phyloP scores from a whole-genome alignment of 2,329 filamentous ascomycete species.

The Rhynchosporium agropyri region DNA sequence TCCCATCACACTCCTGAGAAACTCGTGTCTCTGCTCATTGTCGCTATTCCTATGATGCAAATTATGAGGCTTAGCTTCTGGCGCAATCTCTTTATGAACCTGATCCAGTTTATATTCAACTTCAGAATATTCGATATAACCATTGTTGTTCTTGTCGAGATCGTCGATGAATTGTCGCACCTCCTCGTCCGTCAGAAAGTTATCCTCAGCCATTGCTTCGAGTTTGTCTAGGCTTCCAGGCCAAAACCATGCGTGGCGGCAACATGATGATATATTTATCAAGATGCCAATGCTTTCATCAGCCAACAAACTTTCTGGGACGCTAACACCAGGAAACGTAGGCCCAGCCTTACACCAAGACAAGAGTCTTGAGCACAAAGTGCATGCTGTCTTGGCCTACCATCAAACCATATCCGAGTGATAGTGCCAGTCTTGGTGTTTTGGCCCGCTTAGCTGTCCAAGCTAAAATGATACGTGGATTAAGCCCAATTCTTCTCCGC shows the following conservation, averaged over 20 bases:
- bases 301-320: not conserved
- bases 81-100: slow-evolving; percentile 54
- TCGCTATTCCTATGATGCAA: slow-evolving; percentile 45
- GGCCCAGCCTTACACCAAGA: slow-evolving; percentile 20
- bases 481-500: slow-evolving; percentile 1
- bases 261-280: slow-evolving; percentile 11
- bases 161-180: slow-evolving; percentile 55
- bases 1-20: slow-evolving; percentile 54
- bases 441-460: not conserved
- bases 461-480: not conserved
- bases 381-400: slow-evolving; percentile 17
- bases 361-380: slow-evolving; percentile 18
- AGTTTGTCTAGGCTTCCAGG: not conserved
- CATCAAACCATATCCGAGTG: not conserved
- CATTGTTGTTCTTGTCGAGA: slow-evolving; percentile 55
- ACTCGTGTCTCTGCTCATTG: slow-evolving; percentile 51
- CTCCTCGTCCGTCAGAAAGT: slow-evolving; percentile 49
- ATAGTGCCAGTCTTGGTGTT: slow-evolving; percentile 2
- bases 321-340: slow-evolving; percentile 12
- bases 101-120: slow-evolving; percentile 56
- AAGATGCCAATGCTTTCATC: not conserved
- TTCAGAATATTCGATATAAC: slow-evolving; percentile 54
- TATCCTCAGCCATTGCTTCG: slow-evolving; percentile 16
- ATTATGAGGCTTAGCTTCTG: slow-evolving; percentile 50
- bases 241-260: not conserved